Base-by-base conservation (phyloP, 805 yeast species). In the Pichia phayaonensis region DNA sequence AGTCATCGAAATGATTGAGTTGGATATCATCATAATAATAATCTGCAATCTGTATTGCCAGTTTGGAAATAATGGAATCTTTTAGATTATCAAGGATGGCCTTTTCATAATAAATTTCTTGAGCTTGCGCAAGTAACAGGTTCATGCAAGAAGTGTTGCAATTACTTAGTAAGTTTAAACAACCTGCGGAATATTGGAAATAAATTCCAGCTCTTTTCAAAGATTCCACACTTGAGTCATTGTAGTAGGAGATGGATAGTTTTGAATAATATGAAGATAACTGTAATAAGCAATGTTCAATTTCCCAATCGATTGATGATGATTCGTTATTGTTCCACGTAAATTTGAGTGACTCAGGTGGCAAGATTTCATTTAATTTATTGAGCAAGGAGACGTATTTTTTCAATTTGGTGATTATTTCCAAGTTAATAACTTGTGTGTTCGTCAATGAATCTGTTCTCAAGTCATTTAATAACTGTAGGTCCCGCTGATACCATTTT, bases 91-190 rank as follows among this genome's bases (percentile, higher is more conserved):
- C 69, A 39, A 67, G 63, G 0, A 72, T 65, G 0, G 96, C 89
- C 58, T 83, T 82, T 45, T 77, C 80, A 96, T 97, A 90, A 46
- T 84, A 80, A 13, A 80, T 74, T 61, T 90, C 97, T 65, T 90
- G 96, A 0, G 96, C 94, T 59, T 88, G 96, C 0, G 95, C 94
- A 40, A 86, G 61, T 42, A 49, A 26, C 15, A 44, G 16, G 15
- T 16, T 40, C 6, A 16, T 38, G 12, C 21, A 42, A 20, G 34
- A 34, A 4, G n/a, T 36, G 20, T n/a, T 8, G 10, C 22, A 2
- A 8, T 18, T 10, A 18, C 18, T 36, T 23, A 65, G n/a, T 18
- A 38, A 52, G 18, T 53, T 57, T 11, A 47, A 21, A 51, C 79
- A 71, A 0, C 96, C 90, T 0, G 95, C 90, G 1, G 94, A 76